These are phyloP conservation scores for Metschnikowia chrysomelidarum DNA, from an alignment of 805 yeast genomes.

Conservation along the genomic window DNA sequence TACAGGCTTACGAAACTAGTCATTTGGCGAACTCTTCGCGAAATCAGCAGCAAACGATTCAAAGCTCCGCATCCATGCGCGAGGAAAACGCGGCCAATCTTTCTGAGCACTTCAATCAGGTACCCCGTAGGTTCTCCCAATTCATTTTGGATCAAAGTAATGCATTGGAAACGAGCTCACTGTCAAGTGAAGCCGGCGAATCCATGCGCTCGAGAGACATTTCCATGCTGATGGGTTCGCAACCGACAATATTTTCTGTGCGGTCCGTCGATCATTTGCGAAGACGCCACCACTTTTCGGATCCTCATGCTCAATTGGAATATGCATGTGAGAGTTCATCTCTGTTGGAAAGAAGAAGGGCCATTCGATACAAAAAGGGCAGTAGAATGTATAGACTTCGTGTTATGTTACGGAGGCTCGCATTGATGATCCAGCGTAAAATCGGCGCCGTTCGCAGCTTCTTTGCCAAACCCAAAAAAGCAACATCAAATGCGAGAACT, in stretches of 20 bases:
- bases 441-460: constrained; percentile 14
- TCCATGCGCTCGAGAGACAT: constrained; percentile 23
- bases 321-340: not conserved
- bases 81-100: constrained; percentile 1
- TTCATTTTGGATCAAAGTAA: constrained; percentile 37
- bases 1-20: constrained; percentile 4
- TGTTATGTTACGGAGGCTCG: constrained; percentile 5
- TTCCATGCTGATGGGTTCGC: constrained; percentile 41
- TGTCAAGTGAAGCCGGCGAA: constrained; percentile 3
- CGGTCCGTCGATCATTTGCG: constrained; percentile 21
- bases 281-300: constrained; percentile 1
- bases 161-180: not conserved
- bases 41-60: not conserved
- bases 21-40: constrained; percentile 1
- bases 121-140: constrained; percentile 41
- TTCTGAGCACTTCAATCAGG: constrained; percentile 26
- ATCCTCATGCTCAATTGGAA: not conserved
- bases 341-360: constrained; percentile 28
- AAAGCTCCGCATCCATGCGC: not conserved
- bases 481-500: constrained; percentile 10
- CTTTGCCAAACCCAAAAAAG: constrained; percentile 13
- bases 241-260: constrained; percentile 46
- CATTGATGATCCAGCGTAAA: constrained; percentile 24
- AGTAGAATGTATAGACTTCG: constrained; percentile 31
- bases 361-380: constrained; percentile 36